A percentile compares a stretch with the other conserved stretches of the same genome.
Conservation (phyloP, 2,329 filamentous ascomycete species). For the Fusarium sp. region DNA sequence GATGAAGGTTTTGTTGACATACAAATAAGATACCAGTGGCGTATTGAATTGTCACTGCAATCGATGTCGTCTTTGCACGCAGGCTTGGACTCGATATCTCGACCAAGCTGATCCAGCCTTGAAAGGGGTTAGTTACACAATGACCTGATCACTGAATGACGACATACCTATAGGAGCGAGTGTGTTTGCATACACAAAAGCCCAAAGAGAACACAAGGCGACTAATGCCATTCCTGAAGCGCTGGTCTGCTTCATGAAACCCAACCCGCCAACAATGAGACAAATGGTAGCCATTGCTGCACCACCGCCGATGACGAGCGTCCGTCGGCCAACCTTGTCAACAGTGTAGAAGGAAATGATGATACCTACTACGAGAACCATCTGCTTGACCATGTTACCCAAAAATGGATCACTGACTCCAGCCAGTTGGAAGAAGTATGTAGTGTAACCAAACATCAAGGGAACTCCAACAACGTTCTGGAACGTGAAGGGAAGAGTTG, state of each 20-base stretch:
- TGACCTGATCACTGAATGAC: accelerated
- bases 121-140: not conserved
- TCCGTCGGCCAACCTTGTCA: not conserved
- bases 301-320: not conserved
- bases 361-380: not conserved
- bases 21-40: not conserved
- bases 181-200: not conserved
- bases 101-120: not conserved
- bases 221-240: not conserved
- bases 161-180: not conserved
- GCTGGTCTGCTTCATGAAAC: not conserved
- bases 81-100: not conserved
- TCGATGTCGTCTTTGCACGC: not conserved
- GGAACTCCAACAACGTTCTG: not conserved
- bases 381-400: not conserved
- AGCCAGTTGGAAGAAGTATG: not conserved
- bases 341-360: not conserved
- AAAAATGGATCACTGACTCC: not conserved
- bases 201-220: not conserved
- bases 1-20: not conserved
- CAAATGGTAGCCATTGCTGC: not conserved
- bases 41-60: not conserved
- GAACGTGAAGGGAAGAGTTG: not conserved
- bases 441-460: not conserved
- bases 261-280: not conserved